Evolutionary conservation across 73 alveolate genomes (phyloP), one percentile per base, ranked within the genome.

Genomic region (Stentor coeruleus): DNA sequence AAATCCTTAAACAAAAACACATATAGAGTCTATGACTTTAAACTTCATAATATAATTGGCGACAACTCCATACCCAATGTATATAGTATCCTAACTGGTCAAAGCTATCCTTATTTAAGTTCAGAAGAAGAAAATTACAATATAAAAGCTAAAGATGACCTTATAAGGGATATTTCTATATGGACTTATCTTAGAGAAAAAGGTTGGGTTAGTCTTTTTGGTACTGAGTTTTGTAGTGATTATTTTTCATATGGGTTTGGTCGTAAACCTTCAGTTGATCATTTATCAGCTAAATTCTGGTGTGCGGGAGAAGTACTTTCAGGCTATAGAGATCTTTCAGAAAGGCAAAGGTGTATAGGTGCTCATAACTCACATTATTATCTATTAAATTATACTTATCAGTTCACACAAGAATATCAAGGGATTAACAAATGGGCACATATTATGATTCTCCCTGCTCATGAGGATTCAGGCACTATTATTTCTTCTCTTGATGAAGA

Each of bases 141-240:
- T 57, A 2, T 0, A 20, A 57, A 57, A 57, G 73, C 73, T 1
- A 2, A 57, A 2, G 73, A 57, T 0, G 79, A 66, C 37, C 37
- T 66, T 14, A 20, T 66, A 20, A 15, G 39, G 15, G n/a, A 20
- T 11, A 26, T 1, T 33, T 66, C 79, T 28, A 66, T 66, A 20
- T 66, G 79, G 37, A 66, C 2, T 66, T 66, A 66, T 33, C n/a
- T 75, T 33, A 15, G 39, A 75, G 83, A 75, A 14, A 37, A 1
- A 2, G 83, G 83, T 14, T 75, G 83, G 58, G 83, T 75, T 14
- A 75, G 80, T 31, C 30, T 75, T 14, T 75, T 75, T n/a, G 58
- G n/a, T 20, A 35, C 74, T 6, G 83, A 75, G 30, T 39, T 39
- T 39, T 75, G 83, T 38, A 38, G n/a, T 75, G 66, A 37, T 75